phyloP scores from a whole-genome alignment of 495 filamentous ascomycete species.

The Neurospora sublineolata region DNA sequence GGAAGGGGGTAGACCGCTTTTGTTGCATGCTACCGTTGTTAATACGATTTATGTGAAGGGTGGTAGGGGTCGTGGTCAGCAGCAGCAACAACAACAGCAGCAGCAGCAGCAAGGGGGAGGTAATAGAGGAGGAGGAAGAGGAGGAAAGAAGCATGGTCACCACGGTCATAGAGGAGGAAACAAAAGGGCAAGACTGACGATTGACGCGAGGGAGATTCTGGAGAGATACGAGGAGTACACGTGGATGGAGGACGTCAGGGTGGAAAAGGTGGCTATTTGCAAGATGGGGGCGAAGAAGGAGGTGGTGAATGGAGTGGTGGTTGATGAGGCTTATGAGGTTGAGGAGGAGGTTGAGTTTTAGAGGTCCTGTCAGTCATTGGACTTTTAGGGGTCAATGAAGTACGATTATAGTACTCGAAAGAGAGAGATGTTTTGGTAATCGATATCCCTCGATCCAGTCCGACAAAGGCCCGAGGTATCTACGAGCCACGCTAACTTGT shows the following conservation, averaged over 20 bases:
- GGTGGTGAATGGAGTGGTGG: constrained; percentile 27
- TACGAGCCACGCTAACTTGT: background rate
- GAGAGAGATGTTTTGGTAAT: background rate
- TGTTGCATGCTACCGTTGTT: constrained; percentile 74
- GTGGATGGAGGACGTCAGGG: constrained; percentile 50
- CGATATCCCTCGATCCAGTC: background rate
- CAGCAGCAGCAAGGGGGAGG: background rate
- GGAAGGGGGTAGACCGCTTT: constrained; percentile 50
- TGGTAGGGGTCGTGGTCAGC: background rate
- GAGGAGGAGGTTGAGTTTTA: constrained; percentile 36
- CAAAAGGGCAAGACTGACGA: constrained; percentile 25
- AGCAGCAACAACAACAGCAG: background rate
- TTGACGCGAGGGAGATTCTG: constrained; percentile 43
- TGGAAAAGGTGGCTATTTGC: constrained; percentile 60
- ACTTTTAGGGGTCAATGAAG: background rate
- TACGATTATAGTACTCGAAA: background rate
- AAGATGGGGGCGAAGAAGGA: constrained; percentile 63
- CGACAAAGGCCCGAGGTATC: background rate
- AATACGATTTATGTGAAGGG: constrained; percentile 73
- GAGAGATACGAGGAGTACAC: constrained; percentile 39
- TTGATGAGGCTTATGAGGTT: constrained; percentile 38
- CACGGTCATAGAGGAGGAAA: constrained; percentile 6
- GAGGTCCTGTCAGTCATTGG: background rate
- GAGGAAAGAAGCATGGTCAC: constrained; percentile 18
- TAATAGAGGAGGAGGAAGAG: constrained; percentile 17